Base-by-base conservation (phyloP, 768 basidiomycete genomes). In the Mycena pura region DNA sequence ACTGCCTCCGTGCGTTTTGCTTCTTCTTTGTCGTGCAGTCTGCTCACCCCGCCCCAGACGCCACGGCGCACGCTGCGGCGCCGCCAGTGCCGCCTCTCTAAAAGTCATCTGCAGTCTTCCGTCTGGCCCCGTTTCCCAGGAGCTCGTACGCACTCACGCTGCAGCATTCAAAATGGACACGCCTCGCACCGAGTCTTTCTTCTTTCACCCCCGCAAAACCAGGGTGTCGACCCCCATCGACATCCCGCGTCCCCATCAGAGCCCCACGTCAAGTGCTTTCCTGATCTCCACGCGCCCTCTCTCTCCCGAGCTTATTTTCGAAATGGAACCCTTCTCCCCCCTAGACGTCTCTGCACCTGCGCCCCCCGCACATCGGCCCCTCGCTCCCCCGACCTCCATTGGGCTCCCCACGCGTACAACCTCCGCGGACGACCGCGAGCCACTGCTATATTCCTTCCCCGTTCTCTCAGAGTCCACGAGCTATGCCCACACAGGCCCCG, bases 251-350 rank as follows among this genome's bases (percentile, higher is more conserved):
- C 69, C 74, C 52, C 75, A 74, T 47, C 67, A 73, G n/a, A n/a
- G n/a, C n/a, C n/a, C n/a, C n/a, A n/a, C n/a, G n/a, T n/a, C n/a
- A n/a, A n/a, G n/a, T n/a, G n/a, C n/a, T n/a, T n/a, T 61, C 64
- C 2, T 69, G 45, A 57, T 56, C 76, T 19, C 78, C 36, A 54
- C 63, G 44, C 70, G 73, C 39, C 65, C 77, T 39, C 69, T 68
- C 21, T 82, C 80, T 25, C 80, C 82, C 51, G 83, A 84, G 38
- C 74, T 84, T 60, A 74, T 84, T n/a, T 83, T 84, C 64, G 81
- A 82, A 46, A 84, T 84, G 83, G 84, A 83, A 21, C 82, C 83
- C 27, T 71, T 52, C 17, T 67, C 63, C 47, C 59, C 69, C 10
- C 52, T 55, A 24, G 63, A 71, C 7, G 51, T n/a, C n/a, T n/a